Percentiles rank a stretch among this genome's conserved stretches.
These are phyloP conservation scores for Colletotrichum sp. DNA, from an alignment of 2,329 filamentous ascomycete species.

Conservation along the genomic window DNA sequence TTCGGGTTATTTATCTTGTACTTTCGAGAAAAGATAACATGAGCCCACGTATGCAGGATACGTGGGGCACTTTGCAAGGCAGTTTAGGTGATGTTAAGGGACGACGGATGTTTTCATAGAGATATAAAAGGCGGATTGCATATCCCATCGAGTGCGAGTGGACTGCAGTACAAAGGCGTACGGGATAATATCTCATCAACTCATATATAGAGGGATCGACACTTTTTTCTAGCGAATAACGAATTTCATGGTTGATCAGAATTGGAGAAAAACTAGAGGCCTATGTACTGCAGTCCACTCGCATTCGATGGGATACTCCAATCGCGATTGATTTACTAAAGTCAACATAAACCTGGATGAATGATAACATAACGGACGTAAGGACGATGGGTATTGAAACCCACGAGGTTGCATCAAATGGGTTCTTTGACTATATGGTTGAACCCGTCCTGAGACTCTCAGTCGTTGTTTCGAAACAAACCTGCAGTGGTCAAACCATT, in stretches of 20 bases:
- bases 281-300: no score
- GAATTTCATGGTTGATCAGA: no score
- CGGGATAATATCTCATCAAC: no score
- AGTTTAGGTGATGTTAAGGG: not conserved
- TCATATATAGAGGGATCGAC: no score
- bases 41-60: not conserved
- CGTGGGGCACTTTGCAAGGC: not conserved
- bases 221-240: no score
- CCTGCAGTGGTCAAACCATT: not conserved
- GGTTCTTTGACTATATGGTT: not conserved
- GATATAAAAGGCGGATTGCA: not conserved
- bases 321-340: rapidly evolving
- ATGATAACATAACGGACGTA: not conserved
- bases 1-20: not conserved
- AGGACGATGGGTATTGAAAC: not conserved
- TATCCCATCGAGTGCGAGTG: no score
- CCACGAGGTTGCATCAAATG: not conserved
- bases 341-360: rapidly evolving
- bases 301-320: no score
- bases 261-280: no score
- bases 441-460: not conserved
- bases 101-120: not conserved
- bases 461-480: not conserved
- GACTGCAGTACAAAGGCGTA: no score
- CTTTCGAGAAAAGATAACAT: not conserved